Percentiles rank a stretch among this genome's conserved stretches.
phyloP scores from a whole-genome alignment of 495 filamentous ascomycete species.

The Hypoxylon perforatum region DNA sequence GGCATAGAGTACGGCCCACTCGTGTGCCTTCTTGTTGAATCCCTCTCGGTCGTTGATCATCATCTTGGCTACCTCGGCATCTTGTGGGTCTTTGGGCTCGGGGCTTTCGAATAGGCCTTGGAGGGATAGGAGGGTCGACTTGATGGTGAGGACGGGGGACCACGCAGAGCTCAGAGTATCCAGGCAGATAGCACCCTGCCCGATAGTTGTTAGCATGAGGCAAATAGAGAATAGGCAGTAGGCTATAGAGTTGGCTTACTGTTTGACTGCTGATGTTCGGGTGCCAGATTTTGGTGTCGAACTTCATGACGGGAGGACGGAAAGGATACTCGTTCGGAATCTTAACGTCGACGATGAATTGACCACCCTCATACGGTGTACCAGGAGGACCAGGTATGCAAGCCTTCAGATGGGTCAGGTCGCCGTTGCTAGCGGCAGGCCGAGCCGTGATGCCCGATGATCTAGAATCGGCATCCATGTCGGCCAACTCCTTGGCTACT shows the following conservation, averaged over 20 bases:
- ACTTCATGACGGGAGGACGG: conserved; percentile 90
- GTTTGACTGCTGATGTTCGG: conserved; percentile 97
- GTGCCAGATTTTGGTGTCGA: conserved; percentile 97
- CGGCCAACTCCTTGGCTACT: conserved; percentile 89
- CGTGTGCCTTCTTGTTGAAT: conserved; percentile 84
- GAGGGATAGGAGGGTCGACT: conserved; percentile 90
- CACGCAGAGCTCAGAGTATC: conserved; percentile 90
- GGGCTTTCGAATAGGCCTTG: conserved; percentile 93
- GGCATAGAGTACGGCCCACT: conserved; percentile 90
- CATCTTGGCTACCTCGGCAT: conserved; percentile 95
- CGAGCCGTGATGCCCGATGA: conserved; percentile 78
- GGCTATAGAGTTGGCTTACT: conserved; percentile 63
- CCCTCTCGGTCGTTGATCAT: conserved; percentile 79
- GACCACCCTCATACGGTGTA: conserved; percentile 93
- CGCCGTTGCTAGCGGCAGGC: conserved; percentile 69
- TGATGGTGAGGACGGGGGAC: conserved; percentile 96
- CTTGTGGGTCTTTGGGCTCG: conserved; percentile 96
- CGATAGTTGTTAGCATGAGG: neutral
- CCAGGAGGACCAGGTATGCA: conserved; percentile 88
- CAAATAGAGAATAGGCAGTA: neutral
- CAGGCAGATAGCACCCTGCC: conserved; percentile 93
- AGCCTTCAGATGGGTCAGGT: conserved; percentile 87
- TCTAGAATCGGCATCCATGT: conserved; percentile 78
- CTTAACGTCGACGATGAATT: conserved; percentile 82
- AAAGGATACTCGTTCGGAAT: conserved; percentile 95